A percentile compares a stretch with the other conserved stretches of the same genome.
phyloP scores from a whole-genome alignment of 768 basidiomycete genomes.

The Boletus pseudo-olivaceus region DNA sequence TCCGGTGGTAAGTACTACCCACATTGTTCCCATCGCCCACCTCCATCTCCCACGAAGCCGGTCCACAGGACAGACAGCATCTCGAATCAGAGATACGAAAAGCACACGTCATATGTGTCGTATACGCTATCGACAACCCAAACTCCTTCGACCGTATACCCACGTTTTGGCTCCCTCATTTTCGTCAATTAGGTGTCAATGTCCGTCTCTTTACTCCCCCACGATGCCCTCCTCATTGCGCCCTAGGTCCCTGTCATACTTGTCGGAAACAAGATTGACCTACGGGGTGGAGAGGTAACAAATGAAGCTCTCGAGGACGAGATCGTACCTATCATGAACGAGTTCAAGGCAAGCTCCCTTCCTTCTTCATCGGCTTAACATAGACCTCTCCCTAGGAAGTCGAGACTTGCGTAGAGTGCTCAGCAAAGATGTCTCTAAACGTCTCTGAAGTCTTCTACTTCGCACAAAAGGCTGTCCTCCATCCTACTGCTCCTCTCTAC shows the following conservation, averaged over 20 bases:
- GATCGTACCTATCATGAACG: conserved; percentile 95
- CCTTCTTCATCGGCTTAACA: background rate
- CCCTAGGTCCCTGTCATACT: conserved; percentile 90
- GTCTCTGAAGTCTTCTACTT: conserved; percentile 98
- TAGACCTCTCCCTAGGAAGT: conserved; percentile 66
- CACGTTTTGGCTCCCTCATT: conserved; percentile 96
- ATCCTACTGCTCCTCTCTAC: conserved; percentile 95
- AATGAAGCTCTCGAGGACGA: conserved; percentile 94
- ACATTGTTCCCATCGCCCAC: background rate
- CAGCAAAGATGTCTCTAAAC: conserved; percentile 86
- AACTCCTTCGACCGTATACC: conserved; percentile 96
- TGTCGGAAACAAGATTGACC: conserved; percentile 97
- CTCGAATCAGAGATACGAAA: conserved; percentile 94
- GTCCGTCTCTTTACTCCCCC: conserved; percentile 41
- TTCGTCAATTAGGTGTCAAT: conserved; percentile 93
- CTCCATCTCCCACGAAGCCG: conserved; percentile 47
- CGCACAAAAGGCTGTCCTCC: conserved; percentile 95
- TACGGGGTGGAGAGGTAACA: conserved; percentile 89
- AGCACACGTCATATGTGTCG: conserved; percentile 97
- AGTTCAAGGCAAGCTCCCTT: conserved; percentile 77
- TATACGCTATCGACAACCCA: conserved; percentile 95
- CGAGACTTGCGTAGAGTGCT: conserved; percentile 96
- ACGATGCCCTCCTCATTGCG: conserved; percentile 3
- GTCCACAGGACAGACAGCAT: conserved; percentile 80
- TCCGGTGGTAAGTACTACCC: conserved; percentile 70